Evolutionary conservation across 2,329 filamentous ascomycete genomes (phyloP).

Genomic region (Fusarium cicatricum): DNA sequence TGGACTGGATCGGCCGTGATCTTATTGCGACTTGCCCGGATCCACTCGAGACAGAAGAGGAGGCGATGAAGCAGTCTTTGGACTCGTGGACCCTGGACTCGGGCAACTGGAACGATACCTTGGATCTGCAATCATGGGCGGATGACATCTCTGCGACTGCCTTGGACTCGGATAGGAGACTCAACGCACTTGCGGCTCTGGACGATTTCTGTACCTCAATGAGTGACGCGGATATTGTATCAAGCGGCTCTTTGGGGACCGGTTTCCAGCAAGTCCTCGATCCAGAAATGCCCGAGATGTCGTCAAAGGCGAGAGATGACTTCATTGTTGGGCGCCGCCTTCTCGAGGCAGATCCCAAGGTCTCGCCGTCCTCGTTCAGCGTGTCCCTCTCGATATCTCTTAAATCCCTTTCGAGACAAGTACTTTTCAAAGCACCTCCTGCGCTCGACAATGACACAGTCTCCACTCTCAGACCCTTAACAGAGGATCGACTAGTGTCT

Average conservation of each 20-base stretch:
- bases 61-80: conserved; percentile 71
- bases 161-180: conserved; percentile 35
- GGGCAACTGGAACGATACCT: conserved; percentile 61
- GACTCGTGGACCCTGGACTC: conserved; percentile 73
- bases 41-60: conserved; percentile 61
- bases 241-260: conserved; percentile 55
- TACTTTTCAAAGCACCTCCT: conserved; percentile 17
- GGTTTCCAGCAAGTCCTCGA: conserved; percentile 64
- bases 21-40: conserved; percentile 49
- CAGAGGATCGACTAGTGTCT: conserved; percentile 46
- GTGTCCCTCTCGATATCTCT: conserved; percentile 42
- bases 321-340: conserved; percentile 58
- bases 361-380: conserved; percentile 42
- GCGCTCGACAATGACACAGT: background rate
- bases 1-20: conserved; percentile 80
- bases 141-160: conserved; percentile 29
- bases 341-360: conserved; percentile 55
- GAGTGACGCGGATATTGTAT: conserved; percentile 72
- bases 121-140: conserved; percentile 52
- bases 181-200: conserved; percentile 57
- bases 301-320: conserved; percentile 57
- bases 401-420: conserved; percentile 43
- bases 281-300: conserved; percentile 66
- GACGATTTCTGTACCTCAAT: conserved; percentile 65
- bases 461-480: conserved; percentile 39